Conservation (phyloP, 176 grass and related monocot genomes). For the Guadua angustifolia region DNA sequence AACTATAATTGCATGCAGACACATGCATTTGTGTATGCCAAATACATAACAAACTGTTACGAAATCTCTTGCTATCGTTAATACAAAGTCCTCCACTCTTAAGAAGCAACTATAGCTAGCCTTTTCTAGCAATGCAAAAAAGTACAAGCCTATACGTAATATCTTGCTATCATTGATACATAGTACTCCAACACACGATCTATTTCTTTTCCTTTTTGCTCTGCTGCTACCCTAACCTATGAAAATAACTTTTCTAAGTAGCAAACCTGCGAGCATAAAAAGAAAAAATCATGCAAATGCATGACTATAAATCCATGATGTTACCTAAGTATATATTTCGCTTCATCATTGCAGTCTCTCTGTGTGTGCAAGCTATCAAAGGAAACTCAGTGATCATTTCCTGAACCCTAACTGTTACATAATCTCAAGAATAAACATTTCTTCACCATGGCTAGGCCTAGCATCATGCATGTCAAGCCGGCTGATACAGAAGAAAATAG, state of each 20-base stretch:
- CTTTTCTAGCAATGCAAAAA: conserved; percentile 22
- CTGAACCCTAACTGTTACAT: not conserved
- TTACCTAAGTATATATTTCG: not conserved
- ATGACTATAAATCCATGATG: not conserved
- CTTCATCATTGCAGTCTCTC: not conserved
- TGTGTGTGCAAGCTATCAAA: conserved; percentile 2
- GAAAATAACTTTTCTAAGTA: not conserved
- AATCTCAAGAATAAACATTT: conserved; percentile 28
- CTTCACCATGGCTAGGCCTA: conserved; percentile 5
- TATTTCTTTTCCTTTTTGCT: not conserved
- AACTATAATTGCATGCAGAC: conserved; percentile 18
- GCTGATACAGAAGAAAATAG: not conserved
- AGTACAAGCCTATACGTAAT: not conserved
- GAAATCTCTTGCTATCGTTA: not conserved
- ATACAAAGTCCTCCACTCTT: not conserved
- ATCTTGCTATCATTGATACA: not conserved
- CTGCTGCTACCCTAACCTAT: conserved; percentile 15
- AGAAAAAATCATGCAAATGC: conserved; percentile 17
- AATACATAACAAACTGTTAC: not conserved
- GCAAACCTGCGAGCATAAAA: not conserved
- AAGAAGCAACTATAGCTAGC: conserved; percentile 13
- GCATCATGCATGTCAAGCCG: not conserved
- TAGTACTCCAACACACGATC: not conserved
- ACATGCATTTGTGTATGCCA: conserved; percentile 32
- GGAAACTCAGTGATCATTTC: not conserved